Conservation (phyloP, 306 rosid genomes). For the Quercus aquifolioides region DNA sequence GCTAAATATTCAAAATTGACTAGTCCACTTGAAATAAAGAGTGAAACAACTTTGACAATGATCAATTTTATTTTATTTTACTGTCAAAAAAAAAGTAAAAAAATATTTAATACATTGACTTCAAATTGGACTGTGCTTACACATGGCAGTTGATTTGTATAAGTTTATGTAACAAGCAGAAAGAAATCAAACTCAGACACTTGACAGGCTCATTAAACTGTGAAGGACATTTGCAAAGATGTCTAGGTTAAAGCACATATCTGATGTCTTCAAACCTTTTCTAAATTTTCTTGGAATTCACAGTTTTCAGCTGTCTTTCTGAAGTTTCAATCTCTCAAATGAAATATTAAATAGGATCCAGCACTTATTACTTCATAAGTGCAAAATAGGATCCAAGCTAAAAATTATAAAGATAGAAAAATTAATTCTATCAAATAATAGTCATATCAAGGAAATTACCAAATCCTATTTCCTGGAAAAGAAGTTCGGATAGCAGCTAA, state of each 20-base stretch:
- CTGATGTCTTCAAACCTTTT: background rate
- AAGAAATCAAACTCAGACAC: background rate
- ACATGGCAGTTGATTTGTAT: background rate
- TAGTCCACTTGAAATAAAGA: background rate
- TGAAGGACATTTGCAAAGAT: background rate
- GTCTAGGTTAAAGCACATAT: background rate
- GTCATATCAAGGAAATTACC: background rate
- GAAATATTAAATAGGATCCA: background rate
- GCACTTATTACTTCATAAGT: slow-evolving; percentile 2
- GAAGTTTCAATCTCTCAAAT: background rate
- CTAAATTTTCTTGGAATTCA: background rate
- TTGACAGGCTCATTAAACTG: background rate
- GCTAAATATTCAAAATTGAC: background rate
- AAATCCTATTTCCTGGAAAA: background rate
- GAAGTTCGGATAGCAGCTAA: background rate
- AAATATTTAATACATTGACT: background rate
- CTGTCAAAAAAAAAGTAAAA: background rate
- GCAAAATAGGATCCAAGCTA: background rate
- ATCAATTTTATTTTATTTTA: background rate
- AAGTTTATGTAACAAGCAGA: background rate
- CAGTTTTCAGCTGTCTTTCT: background rate
- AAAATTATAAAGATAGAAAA: background rate
- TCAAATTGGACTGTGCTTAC: background rate
- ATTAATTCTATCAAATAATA: background rate
- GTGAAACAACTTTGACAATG: background rate